Percentiles rank a stretch among this genome's conserved stretches.
phyloP scores from a whole-genome alignment of 2,329 filamentous ascomycete genomes.

The Penicillium sp. region DNA sequence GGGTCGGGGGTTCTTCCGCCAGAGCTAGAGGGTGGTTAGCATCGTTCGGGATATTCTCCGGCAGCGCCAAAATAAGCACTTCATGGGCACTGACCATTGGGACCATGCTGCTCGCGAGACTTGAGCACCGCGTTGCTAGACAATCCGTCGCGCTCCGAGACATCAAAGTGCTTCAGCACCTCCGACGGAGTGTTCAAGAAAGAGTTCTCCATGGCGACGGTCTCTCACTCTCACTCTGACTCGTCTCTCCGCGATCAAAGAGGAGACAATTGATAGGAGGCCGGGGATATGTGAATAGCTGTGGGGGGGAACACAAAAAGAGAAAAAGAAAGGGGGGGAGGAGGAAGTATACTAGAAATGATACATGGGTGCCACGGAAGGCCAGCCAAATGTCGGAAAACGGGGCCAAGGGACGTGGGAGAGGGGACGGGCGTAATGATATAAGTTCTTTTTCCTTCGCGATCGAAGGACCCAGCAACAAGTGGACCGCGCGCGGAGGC shows the following conservation, averaged over 20 bases:
- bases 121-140: slow-evolving; percentile 53
- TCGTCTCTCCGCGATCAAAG: not conserved
- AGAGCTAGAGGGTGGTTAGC: slow-evolving; percentile 57
- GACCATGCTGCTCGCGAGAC: slow-evolving; percentile 55
- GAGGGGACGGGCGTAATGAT: slow-evolving; percentile 14
- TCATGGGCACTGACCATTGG: slow-evolving; percentile 54
- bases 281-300: not conserved
- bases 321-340: slow-evolving; percentile 7
- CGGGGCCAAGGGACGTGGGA: slow-evolving; percentile 12
- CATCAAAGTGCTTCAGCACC: slow-evolving; percentile 57
- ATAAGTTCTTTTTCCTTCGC: slow-evolving; percentile 8
- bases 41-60: not conserved
- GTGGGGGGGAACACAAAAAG: not conserved
- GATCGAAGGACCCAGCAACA: slow-evolving; percentile 12
- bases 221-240: slow-evolving; percentile 3
- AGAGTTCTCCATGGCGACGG: slow-evolving; percentile 56
- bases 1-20: slow-evolving; percentile 90
- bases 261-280: not conserved
- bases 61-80: not conserved
- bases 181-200: slow-evolving; percentile 55
- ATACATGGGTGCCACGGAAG: slow-evolving; percentile 21
- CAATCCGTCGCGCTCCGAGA: slow-evolving; percentile 56
- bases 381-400: slow-evolving; percentile 16
- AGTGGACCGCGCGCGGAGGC: slow-evolving; percentile 25
- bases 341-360: slow-evolving; percentile 15